Evolutionary conservation across 1,139 yeast genomes (phyloP), one percentile per base, ranked within the genome.

Genomic region (Diutina scorzettiae): DNA sequence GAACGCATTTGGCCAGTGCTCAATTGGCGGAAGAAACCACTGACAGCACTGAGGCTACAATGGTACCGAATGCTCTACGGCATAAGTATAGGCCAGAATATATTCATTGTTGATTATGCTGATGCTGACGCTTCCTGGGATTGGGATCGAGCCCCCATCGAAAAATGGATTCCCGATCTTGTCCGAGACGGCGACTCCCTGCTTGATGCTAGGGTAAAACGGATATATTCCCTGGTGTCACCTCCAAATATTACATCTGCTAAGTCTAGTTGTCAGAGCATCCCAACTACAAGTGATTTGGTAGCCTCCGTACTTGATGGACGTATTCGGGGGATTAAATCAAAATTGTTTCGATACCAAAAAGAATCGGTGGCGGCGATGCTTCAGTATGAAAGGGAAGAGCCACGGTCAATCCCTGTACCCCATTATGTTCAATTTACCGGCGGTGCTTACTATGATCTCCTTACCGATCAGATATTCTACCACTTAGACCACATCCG

Each of bases 311-410:
- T 34, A 5, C 18, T 20, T 5, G 23, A n/a, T 5, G 37, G 31
- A n/a, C 56, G 57, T 32, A 59, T 76, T 2, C 55, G 59, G 1
- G 86, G 85, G 0, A 60, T 80, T 40, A 64, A 57, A 37, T 69
- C 82, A 14, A 48, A 51, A 1, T 58, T 79, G 8, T 79, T 78
- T 51, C 66, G 68, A 4, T 80, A 77, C 49, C 87, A 80, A 52
- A 55, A 67, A 9, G 66, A 71, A 42, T 76, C 86, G 0, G 62
- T 79, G 2, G 65, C 73, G 5, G 72, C 70, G 48, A 80, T 80
- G 86, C 54, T 69, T 25, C 71, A 69, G 44, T 67, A 64, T 49
- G 87, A 80, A 51, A 17, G n/a, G 28, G 52, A 69, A 0, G 40
- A 49, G 1, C 60, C 66, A 1, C 50, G 49, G 11, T 54, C 53